phyloP scores from a whole-genome alignment of 208 protist species.

The Wallacemonas sp. region DNA sequence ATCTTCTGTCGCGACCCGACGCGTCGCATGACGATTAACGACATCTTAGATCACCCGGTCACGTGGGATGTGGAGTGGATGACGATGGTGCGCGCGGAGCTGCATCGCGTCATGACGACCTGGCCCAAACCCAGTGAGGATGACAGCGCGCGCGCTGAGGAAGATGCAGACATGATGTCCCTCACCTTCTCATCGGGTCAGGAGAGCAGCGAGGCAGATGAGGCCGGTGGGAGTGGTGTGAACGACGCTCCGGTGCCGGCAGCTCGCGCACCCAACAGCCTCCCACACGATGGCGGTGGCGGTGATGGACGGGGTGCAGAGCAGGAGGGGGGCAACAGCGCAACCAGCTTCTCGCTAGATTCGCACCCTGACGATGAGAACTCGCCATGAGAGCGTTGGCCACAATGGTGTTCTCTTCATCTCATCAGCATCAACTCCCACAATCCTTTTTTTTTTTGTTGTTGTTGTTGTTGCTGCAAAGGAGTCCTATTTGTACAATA shows the following conservation, averaged over 20 bases:
- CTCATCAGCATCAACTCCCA: background rate
- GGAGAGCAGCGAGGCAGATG: background rate
- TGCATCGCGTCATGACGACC: conserved; percentile 11
- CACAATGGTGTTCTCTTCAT: background rate
- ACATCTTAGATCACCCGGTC: conserved; percentile 75
- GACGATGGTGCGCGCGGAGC: conserved; percentile 57
- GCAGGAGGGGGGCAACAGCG: background rate
- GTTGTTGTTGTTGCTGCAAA: too few relatives aligned
- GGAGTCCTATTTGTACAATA: too few relatives aligned
- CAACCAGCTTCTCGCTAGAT: background rate
- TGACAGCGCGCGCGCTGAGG: background rate
- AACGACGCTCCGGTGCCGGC: background rate
- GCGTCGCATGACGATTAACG: conserved; percentile 71
- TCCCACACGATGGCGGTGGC: background rate
- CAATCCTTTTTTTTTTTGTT: background rate
- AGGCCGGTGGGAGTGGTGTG: background rate
- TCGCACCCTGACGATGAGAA: background rate
- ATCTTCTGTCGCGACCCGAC: conserved; percentile 66
- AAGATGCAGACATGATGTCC: background rate
- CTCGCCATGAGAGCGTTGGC: background rate
- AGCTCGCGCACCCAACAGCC: background rate
- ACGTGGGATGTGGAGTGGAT: conserved; percentile 82
- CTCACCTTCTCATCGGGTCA: background rate
- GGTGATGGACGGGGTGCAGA: background rate
- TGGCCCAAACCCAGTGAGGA: background rate